Conservation (phyloP, 805 yeast species). For the Pichia ethanolica region DNA sequence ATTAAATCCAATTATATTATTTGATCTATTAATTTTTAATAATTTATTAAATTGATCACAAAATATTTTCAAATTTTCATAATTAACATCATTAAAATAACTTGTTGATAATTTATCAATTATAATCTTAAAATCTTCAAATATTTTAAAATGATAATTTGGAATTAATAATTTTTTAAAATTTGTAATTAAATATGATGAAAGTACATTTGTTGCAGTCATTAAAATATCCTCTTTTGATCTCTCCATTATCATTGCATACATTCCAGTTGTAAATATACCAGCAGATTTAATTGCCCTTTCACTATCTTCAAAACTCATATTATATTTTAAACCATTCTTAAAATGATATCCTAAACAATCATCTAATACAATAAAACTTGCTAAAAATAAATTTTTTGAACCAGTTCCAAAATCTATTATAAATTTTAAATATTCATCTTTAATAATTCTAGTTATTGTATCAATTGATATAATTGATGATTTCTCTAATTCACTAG, state of each 20-base stretch:
- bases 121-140: too few species aligned
- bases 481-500: constrained; percentile 5
- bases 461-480: constrained; percentile 1
- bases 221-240: neutral
- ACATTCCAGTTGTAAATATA: constrained; percentile 10
- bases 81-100: too few species aligned
- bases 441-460: constrained; percentile 5
- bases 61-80: too few species aligned
- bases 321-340: constrained; percentile 3
- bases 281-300: constrained; percentile 7
- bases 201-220: constrained; percentile 1
- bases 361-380: constrained; percentile 5
- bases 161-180: constrained; percentile 1
- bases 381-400: neutral
- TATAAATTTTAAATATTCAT: constrained; percentile 5
- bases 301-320: constrained; percentile 2
- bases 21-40: too few species aligned
- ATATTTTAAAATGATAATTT: too few species aligned
- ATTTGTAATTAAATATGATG: constrained; percentile 1
- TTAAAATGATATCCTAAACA: constrained; percentile 11
- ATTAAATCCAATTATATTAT: too few species aligned
- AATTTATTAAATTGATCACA: too few species aligned
- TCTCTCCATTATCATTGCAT: constrained; percentile 7
- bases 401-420: neutral
- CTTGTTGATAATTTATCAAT: too few species aligned